Conservation (phyloP, 73 alveolate species). For the Uronychia binucleata region DNA sequence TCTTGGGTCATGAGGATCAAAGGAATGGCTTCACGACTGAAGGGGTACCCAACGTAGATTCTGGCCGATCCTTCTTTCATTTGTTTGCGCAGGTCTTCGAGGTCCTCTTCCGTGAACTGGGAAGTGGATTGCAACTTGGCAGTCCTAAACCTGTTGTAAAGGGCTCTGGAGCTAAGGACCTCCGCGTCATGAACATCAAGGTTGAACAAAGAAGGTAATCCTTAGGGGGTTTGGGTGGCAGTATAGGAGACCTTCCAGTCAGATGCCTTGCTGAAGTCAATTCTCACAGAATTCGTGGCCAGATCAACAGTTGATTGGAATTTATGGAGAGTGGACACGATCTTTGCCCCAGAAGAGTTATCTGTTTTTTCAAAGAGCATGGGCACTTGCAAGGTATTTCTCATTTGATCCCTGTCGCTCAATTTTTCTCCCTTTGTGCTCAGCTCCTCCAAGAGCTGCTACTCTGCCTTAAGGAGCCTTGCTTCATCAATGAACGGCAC, state of each 20-base stretch:
- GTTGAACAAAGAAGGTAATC: neutral
- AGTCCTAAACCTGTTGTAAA: neutral
- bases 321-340: neutral
- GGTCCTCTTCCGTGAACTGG: neutral
- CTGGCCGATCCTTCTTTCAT: neutral
- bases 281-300: neutral
- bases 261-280: neutral
- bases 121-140: neutral
- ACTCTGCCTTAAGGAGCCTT: slow-evolving; percentile 52
- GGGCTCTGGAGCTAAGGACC: neutral
- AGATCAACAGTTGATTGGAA: neutral
- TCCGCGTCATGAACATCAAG: neutral
- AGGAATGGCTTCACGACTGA: neutral
- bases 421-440: neutral
- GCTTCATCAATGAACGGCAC: slow-evolving; percentile 83
- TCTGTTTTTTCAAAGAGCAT: neutral
- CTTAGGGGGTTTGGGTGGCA: neutral
- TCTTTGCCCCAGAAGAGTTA: neutral
- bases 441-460: neutral
- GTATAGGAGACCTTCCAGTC: neutral
- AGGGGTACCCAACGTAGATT: neutral
- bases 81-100: neutral
- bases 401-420: neutral
- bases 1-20: neutral
- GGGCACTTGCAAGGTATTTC: neutral